Evolutionary conservation across 305 asterid genomes (phyloP).

Genomic region (Nicotiana rustica): DNA sequence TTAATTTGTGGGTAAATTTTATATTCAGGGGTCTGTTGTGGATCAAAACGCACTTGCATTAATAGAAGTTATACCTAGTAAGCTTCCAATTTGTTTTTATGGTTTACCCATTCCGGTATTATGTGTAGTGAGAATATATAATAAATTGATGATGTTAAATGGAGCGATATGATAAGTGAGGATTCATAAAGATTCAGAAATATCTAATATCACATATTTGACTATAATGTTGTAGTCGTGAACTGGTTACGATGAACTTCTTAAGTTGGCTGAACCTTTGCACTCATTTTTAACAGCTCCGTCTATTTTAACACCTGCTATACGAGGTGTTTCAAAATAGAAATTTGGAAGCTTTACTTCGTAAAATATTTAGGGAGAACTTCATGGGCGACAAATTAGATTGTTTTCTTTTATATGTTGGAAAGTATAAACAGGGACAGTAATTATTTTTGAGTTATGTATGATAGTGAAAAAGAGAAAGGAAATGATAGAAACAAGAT

Average conservation of each 20-base stretch:
- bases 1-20: neutral
- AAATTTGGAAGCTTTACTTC: constrained; percentile 11
- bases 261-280: neutral
- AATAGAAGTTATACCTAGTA: too few species aligned
- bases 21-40: neutral
- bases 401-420: constrained; percentile 28
- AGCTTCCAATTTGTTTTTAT: too few species aligned
- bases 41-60: too few species aligned
- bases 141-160: too few species aligned
- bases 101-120: too few species aligned
- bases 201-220: constrained; percentile 32
- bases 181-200: neutral
- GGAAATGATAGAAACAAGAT: constrained; percentile 13
- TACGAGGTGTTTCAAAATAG: constrained; percentile 6
- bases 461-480: neutral
- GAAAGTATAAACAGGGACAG: neutral
- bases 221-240: constrained; percentile 18
- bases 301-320: neutral
- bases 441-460: neutral
- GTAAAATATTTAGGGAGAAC: constrained; percentile 2
- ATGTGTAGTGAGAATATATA: too few species aligned
- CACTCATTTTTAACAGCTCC: neutral
- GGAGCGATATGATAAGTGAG: too few species aligned
- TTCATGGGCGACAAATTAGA: neutral
- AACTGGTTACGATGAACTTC: neutral